Evolutionary conservation across 2,329 filamentous ascomycete species (phyloP), one percentile per base, ranked within the genome.

Genomic region (Exophiala phaeomuriformis): DNA sequence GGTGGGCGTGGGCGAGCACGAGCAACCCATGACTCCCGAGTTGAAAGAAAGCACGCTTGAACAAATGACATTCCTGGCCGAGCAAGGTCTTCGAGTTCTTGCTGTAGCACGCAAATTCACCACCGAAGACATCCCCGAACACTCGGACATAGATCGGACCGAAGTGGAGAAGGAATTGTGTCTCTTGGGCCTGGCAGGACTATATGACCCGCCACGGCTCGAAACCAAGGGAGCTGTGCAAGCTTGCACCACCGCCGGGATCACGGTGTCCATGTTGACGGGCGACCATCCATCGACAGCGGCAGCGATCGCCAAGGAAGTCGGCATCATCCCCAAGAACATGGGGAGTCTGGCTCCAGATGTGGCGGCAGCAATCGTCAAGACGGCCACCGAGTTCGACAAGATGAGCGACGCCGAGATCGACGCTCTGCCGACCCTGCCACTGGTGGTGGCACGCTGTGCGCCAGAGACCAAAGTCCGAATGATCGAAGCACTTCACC

Each of bases 401-500:
- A 72, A 64, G 30, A 64, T 80, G 56, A 73, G 70, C 1, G 77
- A 80, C 48, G 70, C 72, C 3, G 71, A 81, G 55, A 75, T 82
- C 46, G 78, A 95, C 60, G 75, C 77, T 0, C 73, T 94, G 10
- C 83, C 85, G 3, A 81, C 88, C 39, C 73, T 94, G 1, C 88
- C 88, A 2, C 75, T 91, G 0, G 89, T 94, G 5, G 84, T 94
- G 56, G 88, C 89, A 36, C 84, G 89, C 36, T 94, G 88, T 66
- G 86, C 87, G 1, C 89, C 90, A 0, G 82, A 86, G 55, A 94
- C 89, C 37, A 95, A 95, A 71, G 88, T 89, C 3, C 83, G 88
- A 55, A 94, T 95, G 88, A 90, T 95, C 48, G 87, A 90, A 62
- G 88, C 89, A 4, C 79, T 95, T 10, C 86, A 90, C 60, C 82